phyloP scores from a whole-genome alignment of 2,329 filamentous ascomycete genomes.

The Trichophyton equinum region DNA sequence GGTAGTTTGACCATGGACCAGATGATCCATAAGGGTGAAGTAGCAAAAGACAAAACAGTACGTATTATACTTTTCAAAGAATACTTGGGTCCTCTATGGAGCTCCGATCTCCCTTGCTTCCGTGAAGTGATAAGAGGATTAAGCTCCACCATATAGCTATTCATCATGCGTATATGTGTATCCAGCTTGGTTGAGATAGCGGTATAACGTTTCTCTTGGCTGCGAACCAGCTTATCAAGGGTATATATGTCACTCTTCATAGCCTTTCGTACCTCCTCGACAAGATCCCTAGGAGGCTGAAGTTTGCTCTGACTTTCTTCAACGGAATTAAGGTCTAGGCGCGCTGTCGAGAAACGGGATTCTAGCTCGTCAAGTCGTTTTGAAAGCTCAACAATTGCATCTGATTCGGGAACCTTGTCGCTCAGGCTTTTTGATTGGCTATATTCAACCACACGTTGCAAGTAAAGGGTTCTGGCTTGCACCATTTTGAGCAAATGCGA shows the following conservation, averaged over 20 bases:
- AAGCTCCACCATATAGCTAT: constrained; percentile 61
- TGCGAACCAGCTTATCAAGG: constrained; percentile 72
- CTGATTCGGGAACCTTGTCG: constrained; percentile 14
- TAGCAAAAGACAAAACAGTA: neutral
- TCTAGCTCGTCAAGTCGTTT: constrained; percentile 61
- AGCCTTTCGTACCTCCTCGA: neutral
- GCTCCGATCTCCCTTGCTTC: neutral
- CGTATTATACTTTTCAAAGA: neutral
- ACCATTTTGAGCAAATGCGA: constrained; percentile 72
- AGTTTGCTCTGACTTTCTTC: neutral
- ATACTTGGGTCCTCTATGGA: neutral
- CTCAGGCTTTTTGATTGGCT: constrained; percentile 22
- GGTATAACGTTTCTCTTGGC: constrained; percentile 80
- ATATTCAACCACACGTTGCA: constrained; percentile 56
- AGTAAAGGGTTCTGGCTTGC: constrained; percentile 62
- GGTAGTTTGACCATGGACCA: neutral
- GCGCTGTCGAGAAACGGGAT: constrained; percentile 31
- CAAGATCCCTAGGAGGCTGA: constrained; percentile 20
- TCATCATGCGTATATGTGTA: constrained; percentile 64
- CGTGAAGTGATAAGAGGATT: constrained; percentile 53
- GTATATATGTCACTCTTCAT: constrained; percentile 62
- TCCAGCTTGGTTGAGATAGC: constrained; percentile 52
- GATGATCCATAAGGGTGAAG: neutral
- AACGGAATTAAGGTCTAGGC: neutral
- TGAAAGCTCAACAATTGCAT: constrained; percentile 43